Evolutionary conservation across 1,284 basidiomycete species (phyloP), one percentile per base, ranked within the genome.

Genomic region (Omphalotus olearius): DNA sequence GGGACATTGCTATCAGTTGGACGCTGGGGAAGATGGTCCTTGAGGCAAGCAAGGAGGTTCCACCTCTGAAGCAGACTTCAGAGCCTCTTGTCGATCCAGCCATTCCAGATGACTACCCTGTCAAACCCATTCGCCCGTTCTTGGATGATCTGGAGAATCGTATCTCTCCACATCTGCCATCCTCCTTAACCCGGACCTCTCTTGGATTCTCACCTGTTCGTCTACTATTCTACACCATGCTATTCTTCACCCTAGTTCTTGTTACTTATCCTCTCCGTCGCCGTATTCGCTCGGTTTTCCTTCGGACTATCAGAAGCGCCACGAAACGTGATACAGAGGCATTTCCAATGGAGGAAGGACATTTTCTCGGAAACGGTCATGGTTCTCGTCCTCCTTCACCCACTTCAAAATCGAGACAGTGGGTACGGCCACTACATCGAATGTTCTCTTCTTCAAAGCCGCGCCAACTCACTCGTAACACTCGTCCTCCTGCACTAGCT

Each of bases 11-110:
- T 33, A 94, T 99, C 63, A 93, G 85, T 60, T 99, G 96, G 96
- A 98, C 96, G 2, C 75, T 99, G 26, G 96, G 97, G 42, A 98
- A 98, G 68, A 98, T 98, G 84, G 93, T 99, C 0, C 78, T 98
- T 35, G 96, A 98, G 69, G 96, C 96, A 9, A 93, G 89, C 69
- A 91, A 88, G 59, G 90, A 89, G 62, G 81, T 91, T 2, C 78
- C 80, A 6, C 70, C 81, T 10, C 61, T 70, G 35, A 69, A 69
- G 3, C 71, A 72, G 43, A 62, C 71, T 9, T 69, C 70, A 33
- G 73, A 69, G 43, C 86, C 86, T 6, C 65, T 90, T 17, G 76
- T 75, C 33, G 88, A 90, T 59, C 85, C 87, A 2, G 79, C 81
- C 57, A 73, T 81, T 46, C 74, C 80, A 7, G 65, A 78, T 55